Base-by-base conservation (phyloP, 2,329 filamentous ascomycete species). In the Penicillium frequentans region DNA sequence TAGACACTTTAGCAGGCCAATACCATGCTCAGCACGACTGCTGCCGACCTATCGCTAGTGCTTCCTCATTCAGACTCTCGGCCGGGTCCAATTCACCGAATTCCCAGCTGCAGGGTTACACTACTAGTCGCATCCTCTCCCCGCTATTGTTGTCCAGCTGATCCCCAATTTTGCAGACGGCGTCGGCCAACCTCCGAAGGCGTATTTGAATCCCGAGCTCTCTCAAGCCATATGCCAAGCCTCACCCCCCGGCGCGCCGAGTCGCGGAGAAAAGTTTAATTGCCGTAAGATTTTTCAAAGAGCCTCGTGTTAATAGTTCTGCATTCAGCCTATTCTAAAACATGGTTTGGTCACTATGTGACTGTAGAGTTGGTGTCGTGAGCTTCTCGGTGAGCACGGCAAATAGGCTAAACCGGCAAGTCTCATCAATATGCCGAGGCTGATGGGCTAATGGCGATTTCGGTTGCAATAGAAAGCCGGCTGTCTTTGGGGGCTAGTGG, bases 161-260 rank as follows among this genome's bases (percentile, higher is more conserved):
- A 42, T 21, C 11, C 10, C 39, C 19, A 42, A 13, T 11, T 13
- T 5, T 42, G 9, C 19, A 23, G 39, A 42, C 39, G 19, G 39
- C 39, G 45, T 47, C 61, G 62, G 57, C 19, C 56, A 62, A 52
- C 29, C 13, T 60, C 61, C 59, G 60, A 58, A 57, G 51, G 39
- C 46, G 42, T 54, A 44, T 26, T 23, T 52, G 45, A 56, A 48
- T 50, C 53, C 62, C 45, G 45, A 21, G 33, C 23, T 21, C 23
- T 19, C 16, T 10, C 11, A 56, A 57, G 60, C 45, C 60, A 54
- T 49, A 61, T n/a, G 56, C 59, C 59, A 63, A 66, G 59, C 47
- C 52, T 58, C 42, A 9, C 31, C 51, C 45, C 45, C 52, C 49
- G 58, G 47, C 23, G 54, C 55, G 57, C 58, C 51, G 46, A 52